Evolutionary conservation across 768 basidiomycete species (phyloP).

Genomic region (Rhodotorula kratochvilovae): DNA sequence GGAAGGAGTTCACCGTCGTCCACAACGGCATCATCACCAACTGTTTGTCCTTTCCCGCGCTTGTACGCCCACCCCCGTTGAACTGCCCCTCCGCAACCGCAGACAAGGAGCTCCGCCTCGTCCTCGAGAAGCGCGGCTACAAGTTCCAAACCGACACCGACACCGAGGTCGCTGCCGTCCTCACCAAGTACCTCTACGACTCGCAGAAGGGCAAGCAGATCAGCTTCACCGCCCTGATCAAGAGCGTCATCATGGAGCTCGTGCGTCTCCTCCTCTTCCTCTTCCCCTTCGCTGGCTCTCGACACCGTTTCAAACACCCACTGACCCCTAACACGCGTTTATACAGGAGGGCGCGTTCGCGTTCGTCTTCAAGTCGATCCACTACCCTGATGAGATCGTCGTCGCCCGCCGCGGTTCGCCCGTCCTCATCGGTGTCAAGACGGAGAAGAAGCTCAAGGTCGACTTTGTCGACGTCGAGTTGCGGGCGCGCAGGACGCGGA

Average conservation of each 20-base stretch:
- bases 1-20: constrained; percentile 78
- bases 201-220: constrained; percentile 77
- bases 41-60: constrained; percentile 47
- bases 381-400: constrained; percentile 94
- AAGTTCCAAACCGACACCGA: constrained; percentile 92
- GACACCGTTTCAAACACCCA: neutral
- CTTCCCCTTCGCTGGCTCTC: too few species aligned
- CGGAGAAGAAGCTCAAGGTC: constrained; percentile 98
- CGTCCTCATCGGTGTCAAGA: constrained; percentile 95
- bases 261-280: constrained; percentile 42
- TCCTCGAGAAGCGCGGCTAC: constrained; percentile 93
- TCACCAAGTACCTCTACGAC: constrained; percentile 94
- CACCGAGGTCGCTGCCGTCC: constrained; percentile 93
- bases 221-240: constrained; percentile 85
- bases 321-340: neutral
- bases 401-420: constrained; percentile 96
- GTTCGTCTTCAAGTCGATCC: constrained; percentile 94
- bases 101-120: constrained; percentile 72
- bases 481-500: constrained; percentile 51
- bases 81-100: neutral
- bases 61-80: neutral
- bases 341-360: constrained; percentile 87
- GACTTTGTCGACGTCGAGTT: constrained; percentile 98
- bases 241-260: constrained; percentile 92
- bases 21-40: constrained; percentile 99